phyloP scores from a whole-genome alignment of 1,284 basidiomycete species.

The Melampsora larici-populina region DNA sequence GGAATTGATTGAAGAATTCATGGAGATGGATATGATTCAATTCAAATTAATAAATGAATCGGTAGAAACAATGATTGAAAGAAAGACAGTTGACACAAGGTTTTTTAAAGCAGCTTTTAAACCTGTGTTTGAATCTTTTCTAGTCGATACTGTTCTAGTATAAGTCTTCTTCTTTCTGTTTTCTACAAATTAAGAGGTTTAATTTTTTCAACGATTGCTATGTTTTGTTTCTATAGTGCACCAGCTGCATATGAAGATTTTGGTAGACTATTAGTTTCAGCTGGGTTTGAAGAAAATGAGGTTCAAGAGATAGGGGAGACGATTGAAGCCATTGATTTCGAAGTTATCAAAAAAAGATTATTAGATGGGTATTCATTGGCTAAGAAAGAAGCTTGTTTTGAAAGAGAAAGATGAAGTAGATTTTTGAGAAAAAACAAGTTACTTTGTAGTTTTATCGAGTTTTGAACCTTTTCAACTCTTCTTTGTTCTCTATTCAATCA shows the following conservation, averaged over 20 bases:
- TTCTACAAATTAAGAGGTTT: too few species aligned
- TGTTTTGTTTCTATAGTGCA: constrained; percentile 11
- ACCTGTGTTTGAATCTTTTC: not conserved
- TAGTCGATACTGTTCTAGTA: constrained; percentile 20
- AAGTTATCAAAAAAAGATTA: not conserved
- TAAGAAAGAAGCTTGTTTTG: too few species aligned
- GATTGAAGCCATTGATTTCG: constrained; percentile 8
- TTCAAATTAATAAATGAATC: not conserved
- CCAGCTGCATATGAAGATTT: constrained; percentile 24
- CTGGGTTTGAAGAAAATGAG: not conserved
- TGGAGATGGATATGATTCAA: not conserved
- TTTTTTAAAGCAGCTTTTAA: constrained; percentile 13
- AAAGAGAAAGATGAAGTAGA: too few species aligned
- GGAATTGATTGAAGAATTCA: not conserved
- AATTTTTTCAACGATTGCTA: not conserved
- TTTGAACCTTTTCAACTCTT: too few species aligned
- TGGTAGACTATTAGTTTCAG: constrained; percentile 8
- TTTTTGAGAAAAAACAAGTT: too few species aligned
- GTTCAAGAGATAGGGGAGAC: constrained; percentile 9
- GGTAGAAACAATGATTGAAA: constrained; percentile 6
- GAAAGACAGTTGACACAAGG: not conserved
- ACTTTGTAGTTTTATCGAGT: too few species aligned
- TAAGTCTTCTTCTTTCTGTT: constrained; percentile 10
- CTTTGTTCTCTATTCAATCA: too few species aligned
- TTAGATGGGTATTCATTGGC: too few species aligned